Base-by-base conservation (phyloP, 1,284 basidiomycete species). In the Naganishia sp. region DNA sequence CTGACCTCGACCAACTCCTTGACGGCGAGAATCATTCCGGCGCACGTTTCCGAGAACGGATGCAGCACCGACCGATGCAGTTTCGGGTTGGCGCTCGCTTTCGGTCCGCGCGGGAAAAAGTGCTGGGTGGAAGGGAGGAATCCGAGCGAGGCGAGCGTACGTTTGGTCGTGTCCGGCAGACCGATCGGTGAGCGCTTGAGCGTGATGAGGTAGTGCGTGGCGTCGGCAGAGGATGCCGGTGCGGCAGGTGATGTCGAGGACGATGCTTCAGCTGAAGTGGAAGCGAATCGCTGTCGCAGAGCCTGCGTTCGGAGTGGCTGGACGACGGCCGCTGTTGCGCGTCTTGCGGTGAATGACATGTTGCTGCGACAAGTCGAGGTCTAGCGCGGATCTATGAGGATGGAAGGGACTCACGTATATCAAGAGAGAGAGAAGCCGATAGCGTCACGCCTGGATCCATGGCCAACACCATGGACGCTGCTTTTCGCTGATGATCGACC, bases 1-100 rank as follows among this genome's bases (percentile, higher is more conserved):
- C 78, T 75, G 33, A 84, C 83, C 42, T 78, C 74, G 10, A 84
- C 81, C 54, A 84, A 72, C 75, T 84, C 83, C 75, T 84, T 84
- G 55, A 84, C 80, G 25, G 72, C 74, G 21, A 84, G 72, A 43
- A 84, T 81, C 65, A 79, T 75, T 31, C 83, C 83, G 2, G 82
- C 82, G 31, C 75, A 73, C 1, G 75, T 71, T 13, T 73, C 71
- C 1, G 71, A 72, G 55, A 80, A 80, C 6, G 77, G 77, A 36
- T 81, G 80, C 64, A 83, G 77, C 15, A 83, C 80, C 23, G 77
- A 78, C 70, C 81, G 78, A 68, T 82, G 75, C 69, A 82, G 75
- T 70, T 69, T 69, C 39, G 55, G 56, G 18, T 60, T 54, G 21
- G 59, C 59, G 48, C 59, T 61, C 13, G 59, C 36, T 43, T 61